phyloP scores from a whole-genome alignment of 2,329 filamentous ascomycete species.

The Eutypa lata region DNA sequence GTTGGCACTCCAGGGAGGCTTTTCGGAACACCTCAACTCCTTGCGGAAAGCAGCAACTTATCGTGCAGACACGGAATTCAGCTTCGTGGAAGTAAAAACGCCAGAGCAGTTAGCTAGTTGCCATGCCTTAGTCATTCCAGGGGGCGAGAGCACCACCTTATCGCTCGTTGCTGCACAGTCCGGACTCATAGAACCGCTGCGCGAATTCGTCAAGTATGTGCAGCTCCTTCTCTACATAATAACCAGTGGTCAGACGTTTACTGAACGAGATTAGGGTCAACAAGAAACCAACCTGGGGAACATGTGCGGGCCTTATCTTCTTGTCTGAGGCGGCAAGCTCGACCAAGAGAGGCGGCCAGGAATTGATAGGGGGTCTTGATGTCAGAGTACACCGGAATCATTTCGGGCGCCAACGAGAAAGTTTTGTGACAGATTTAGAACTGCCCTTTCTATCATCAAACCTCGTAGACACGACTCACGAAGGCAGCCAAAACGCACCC shows the following conservation, averaged over 20 bases:
- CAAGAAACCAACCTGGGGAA: slow-evolving; percentile 88
- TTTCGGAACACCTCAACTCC: slow-evolving; percentile 80
- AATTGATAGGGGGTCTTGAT: slow-evolving; percentile 86
- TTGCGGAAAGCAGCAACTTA: slow-evolving; percentile 64
- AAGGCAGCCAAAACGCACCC: slow-evolving; percentile 28
- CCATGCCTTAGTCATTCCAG: slow-evolving; percentile 84
- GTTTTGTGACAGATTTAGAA: slow-evolving; percentile 74
- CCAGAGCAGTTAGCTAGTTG: slow-evolving; percentile 66
- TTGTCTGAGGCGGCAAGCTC: slow-evolving; percentile 84
- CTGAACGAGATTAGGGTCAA: slow-evolving; percentile 51
- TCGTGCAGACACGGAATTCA: slow-evolving; percentile 43
- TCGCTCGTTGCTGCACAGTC: slow-evolving; percentile 82
- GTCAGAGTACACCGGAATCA: slow-evolving; percentile 92
- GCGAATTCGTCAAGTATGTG: slow-evolving; percentile 84
- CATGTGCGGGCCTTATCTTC: slow-evolving; percentile 90
- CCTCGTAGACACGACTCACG: slow-evolving; percentile 23
- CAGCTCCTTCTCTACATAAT: no score
- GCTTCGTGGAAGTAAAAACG: slow-evolving; percentile 78
- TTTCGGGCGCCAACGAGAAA: slow-evolving; percentile 90
- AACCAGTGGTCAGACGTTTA: neutral
- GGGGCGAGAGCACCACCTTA: slow-evolving; percentile 93
- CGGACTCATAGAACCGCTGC: slow-evolving; percentile 76
- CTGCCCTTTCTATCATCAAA: slow-evolving; percentile 63
- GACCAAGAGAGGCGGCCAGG: slow-evolving; percentile 87
- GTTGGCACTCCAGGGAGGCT: slow-evolving; percentile 84